A percentile compares a stretch with the other conserved stretches of the same genome.
These are phyloP conservation scores for Scopulariopsis brevicaulis DNA, from an alignment of 2,329 filamentous ascomycete species.

Conservation along the genomic window DNA sequence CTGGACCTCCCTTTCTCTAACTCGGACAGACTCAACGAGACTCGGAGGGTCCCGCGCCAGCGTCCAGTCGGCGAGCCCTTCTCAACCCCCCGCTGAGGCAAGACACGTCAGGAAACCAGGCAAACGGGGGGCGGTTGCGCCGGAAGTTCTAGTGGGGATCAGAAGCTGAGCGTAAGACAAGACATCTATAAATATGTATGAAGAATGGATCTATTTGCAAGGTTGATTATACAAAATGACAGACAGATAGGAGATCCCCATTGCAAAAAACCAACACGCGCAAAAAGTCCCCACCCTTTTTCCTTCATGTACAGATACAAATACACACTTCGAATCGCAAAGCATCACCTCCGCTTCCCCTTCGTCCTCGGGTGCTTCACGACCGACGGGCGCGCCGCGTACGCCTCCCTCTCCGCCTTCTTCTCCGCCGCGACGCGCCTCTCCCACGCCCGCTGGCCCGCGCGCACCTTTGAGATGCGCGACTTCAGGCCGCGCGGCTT, in stretches of 20 bases:
- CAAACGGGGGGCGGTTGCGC: too few relatives aligned
- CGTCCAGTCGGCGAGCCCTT: too few relatives aligned
- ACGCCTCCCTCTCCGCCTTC: neutral
- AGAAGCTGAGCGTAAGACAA: too few relatives aligned
- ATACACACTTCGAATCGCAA: neutral
- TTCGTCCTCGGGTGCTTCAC: neutral
- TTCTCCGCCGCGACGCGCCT: neutral
- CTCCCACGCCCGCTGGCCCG: too few relatives aligned
- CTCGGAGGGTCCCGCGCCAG: too few relatives aligned
- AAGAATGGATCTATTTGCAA: neutral
- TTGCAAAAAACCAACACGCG: neutral
- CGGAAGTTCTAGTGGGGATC: too few relatives aligned
- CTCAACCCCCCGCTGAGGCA: too few relatives aligned
- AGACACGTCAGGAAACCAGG: too few relatives aligned
- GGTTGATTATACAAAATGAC: neutral
- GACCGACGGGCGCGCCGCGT: neutral
- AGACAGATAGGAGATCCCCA: neutral
- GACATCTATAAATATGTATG: too few relatives aligned
- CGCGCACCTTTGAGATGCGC: too few relatives aligned
- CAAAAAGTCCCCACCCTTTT: neutral
- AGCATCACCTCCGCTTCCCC: neutral
- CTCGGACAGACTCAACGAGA: too few relatives aligned
- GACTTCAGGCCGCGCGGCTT: neutral
- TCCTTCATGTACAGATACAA: neutral
- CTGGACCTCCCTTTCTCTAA: too few relatives aligned